phyloP scores from a whole-genome alignment of 2,329 filamentous ascomycete genomes.

The Ploettnerulaceae sp. region DNA sequence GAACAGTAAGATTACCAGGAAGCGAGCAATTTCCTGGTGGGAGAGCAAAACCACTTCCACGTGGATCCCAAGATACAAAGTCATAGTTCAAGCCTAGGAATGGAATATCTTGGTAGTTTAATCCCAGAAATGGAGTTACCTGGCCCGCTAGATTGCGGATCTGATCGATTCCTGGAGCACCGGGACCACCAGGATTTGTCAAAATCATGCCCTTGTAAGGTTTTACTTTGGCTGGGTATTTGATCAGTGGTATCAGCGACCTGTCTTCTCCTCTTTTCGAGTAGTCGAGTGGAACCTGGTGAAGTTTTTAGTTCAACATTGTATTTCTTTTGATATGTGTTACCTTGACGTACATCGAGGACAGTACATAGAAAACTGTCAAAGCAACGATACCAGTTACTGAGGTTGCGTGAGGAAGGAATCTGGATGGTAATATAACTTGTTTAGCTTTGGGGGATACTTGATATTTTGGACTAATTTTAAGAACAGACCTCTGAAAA shows the following conservation, averaged over 20 bases:
- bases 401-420: conserved; percentile 7
- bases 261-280: conserved; percentile 2
- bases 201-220: conserved; percentile 19
- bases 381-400: conserved; percentile 15
- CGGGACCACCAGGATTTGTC: conserved; percentile 23
- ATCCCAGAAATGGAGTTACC: conserved; percentile 27
- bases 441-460: no score
- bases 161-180: conserved; percentile 17
- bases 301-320: neutral
- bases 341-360: conserved; percentile 10
- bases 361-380: conserved; percentile 12
- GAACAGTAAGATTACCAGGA: conserved; percentile 2
- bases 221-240: conserved; percentile 11
- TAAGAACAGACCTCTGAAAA: neutral
- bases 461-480: neutral
- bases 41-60: conserved; percentile 34
- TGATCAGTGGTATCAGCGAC: conserved; percentile 17
- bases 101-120: no score
- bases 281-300: conserved; percentile 23
- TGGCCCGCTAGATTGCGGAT: conserved; percentile 9
- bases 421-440: conserved; percentile 14
- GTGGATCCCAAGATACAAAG: conserved; percentile 47
- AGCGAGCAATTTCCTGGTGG: conserved; percentile 17
- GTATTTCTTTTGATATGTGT: neutral
- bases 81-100: conserved; percentile 46